Conservation (phyloP, 2,329 filamentous ascomycete genomes). For the Hymenoscyphus scutula region DNA sequence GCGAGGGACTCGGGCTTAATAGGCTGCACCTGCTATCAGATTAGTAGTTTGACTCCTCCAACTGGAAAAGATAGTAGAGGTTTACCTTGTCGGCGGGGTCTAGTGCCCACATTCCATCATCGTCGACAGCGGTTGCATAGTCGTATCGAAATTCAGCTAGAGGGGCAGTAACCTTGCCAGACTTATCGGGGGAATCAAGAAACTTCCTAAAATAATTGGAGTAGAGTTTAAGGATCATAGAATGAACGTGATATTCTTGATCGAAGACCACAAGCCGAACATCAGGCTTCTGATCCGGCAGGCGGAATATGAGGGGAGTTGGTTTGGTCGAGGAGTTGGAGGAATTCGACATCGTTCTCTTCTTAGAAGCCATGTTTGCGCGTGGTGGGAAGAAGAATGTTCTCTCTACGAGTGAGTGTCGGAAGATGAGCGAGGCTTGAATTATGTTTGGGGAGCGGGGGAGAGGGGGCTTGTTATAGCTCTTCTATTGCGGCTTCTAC, state of each 20-base stretch:
- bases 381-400: too few species aligned
- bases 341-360: not conserved
- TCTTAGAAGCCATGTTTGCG: too few species aligned
- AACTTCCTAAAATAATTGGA: conserved; percentile 16
- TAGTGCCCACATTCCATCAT: not conserved
- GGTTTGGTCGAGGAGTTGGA: not conserved
- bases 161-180: not conserved
- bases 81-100: not conserved
- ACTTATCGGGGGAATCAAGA: conserved; percentile 10
- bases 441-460: too few species aligned
- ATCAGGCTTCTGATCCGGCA: not conserved
- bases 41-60: not conserved
- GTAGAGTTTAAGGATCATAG: conserved; percentile 15
- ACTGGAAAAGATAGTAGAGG: too few species aligned
- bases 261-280: conserved; percentile 10
- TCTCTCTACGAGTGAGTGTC: too few species aligned
- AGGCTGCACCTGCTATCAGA: not conserved
- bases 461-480: too few species aligned
- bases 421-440: too few species aligned
- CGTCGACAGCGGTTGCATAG: conserved; percentile 1
- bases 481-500: too few species aligned
- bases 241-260: conserved; percentile 19
- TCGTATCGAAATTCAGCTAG: not conserved
- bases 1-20: not conserved
- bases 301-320: not conserved